Conservation (phyloP, 129 eudicot genomes). For the Arctium minus region DNA sequence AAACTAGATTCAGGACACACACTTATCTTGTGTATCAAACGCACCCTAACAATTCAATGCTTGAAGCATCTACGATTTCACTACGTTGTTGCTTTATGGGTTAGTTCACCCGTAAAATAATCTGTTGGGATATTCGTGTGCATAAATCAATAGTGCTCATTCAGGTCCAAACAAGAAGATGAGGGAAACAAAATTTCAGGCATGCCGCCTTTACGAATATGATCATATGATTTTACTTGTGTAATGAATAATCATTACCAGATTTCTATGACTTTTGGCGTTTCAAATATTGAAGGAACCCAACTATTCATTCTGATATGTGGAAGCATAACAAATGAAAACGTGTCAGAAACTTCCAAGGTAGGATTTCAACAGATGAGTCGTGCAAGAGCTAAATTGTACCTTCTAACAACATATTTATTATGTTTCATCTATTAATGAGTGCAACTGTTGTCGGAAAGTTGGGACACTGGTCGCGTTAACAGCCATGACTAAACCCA, state of each 20-base stretch:
- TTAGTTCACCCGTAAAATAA: neutral
- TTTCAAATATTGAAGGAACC: neutral
- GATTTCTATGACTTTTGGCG: constrained; percentile 1
- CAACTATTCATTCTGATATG: neutral
- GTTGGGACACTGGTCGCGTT: constrained; percentile 15
- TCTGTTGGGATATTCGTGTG: neutral
- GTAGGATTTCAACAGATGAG: neutral
- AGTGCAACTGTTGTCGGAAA: constrained; percentile 27
- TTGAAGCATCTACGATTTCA: neutral
- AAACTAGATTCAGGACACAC: no score
- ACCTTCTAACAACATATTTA: neutral
- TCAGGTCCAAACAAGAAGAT: neutral
- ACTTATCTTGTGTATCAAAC: no score
- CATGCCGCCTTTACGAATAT: neutral
- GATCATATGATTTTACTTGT: neutral
- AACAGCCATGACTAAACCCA: constrained; percentile 45
- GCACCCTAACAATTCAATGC: no score
- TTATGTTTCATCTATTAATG: constrained; percentile 30
- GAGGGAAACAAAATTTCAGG: constrained; percentile 15
- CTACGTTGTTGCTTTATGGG: neutral
- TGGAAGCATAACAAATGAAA: neutral
- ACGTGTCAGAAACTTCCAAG: neutral
- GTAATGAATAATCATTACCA: neutral
- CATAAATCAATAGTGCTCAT: neutral
- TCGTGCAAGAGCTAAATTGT: neutral